A percentile compares a stretch with the other conserved stretches of the same genome.
Conservation (phyloP, 2,329 filamentous ascomycete species). For the Pyricularia sp. region DNA sequence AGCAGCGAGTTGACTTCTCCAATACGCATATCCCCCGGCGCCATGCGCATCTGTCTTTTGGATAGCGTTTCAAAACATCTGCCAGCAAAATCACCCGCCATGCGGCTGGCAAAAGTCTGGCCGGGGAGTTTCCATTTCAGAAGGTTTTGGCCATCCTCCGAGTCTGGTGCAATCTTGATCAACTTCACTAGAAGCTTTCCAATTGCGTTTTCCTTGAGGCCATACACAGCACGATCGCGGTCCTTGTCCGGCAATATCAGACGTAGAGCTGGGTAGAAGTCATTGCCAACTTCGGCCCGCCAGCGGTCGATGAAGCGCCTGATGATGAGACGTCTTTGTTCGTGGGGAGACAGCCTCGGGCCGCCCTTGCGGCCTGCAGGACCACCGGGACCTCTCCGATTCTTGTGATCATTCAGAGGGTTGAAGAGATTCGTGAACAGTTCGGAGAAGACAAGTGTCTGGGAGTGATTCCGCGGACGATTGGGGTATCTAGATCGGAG, state of each 20-base stretch:
- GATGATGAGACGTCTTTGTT: slow-evolving; percentile 69
- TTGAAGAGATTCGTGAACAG: slow-evolving; percentile 72
- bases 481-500: slow-evolving; percentile 53
- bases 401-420: slow-evolving; percentile 64
- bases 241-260: slow-evolving; percentile 90
- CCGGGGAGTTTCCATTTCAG: slow-evolving; percentile 88
- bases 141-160: slow-evolving; percentile 74
- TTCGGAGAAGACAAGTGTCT: slow-evolving; percentile 71
- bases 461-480: slow-evolving; percentile 65
- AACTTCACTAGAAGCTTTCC: slow-evolving; percentile 84
- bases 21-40: slow-evolving; percentile 68
- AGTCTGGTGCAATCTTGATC: slow-evolving; percentile 82
- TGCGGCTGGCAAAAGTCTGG: slow-evolving; percentile 43
- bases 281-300: slow-evolving; percentile 77
- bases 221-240: slow-evolving; percentile 81
- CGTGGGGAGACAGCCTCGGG: slow-evolving; percentile 53
- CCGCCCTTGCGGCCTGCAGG: slow-evolving; percentile 46
- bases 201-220: slow-evolving; percentile 83
- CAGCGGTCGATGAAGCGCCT: slow-evolving; percentile 76
- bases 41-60: slow-evolving; percentile 64
- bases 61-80: slow-evolving; percentile 77
- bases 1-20: slow-evolving; percentile 80
- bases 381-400: slow-evolving; percentile 45
- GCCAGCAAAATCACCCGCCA: slow-evolving; percentile 84
- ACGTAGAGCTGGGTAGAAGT: slow-evolving; percentile 86